Evolutionary conservation across 2,329 filamentous ascomycete species (phyloP).

Genomic region (Claviceps citrina): DNA sequence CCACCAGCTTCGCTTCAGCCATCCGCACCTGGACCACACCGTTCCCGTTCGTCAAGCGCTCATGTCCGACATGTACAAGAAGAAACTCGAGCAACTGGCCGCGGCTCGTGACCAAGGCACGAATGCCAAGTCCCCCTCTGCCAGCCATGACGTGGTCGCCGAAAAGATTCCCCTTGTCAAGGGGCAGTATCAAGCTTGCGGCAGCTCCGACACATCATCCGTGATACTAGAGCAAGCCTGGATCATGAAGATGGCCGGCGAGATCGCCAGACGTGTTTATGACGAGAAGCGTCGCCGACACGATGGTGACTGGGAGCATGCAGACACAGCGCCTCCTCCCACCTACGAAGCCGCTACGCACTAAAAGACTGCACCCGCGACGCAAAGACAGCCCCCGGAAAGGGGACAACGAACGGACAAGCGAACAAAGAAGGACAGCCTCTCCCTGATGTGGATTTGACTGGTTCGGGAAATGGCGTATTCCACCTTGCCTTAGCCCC

Average conservation of each 20-base stretch:
- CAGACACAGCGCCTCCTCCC: constrained; percentile 43
- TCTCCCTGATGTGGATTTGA: no score
- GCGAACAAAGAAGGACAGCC: no score
- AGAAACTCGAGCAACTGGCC: constrained; percentile 12
- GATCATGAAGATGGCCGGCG: constrained; percentile 86
- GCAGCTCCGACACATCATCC: constrained; percentile 33
- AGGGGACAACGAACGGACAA: no score
- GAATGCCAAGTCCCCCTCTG: constrained; percentile 5
- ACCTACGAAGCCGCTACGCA: constrained; percentile 39
- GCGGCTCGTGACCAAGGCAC: constrained; percentile 11
- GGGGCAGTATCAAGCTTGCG: constrained; percentile 15
- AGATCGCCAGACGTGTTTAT: constrained; percentile 75
- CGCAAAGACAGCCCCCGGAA: no score
- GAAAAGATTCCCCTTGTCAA: constrained; percentile 15
- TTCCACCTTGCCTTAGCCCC: no score
- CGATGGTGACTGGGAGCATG: constrained; percentile 28
- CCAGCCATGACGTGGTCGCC: not conserved
- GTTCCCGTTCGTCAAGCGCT: constrained; percentile 10
- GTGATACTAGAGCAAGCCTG: constrained; percentile 65
- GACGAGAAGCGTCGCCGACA: constrained; percentile 55
- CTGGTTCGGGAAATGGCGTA: no score
- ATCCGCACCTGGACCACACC: constrained; percentile 8
- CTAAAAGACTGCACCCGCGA: no score
- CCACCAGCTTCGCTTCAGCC: constrained; percentile 27
- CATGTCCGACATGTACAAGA: constrained; percentile 12